These are phyloP conservation scores for Solanum clarkiae DNA, from an alignment of 257 asterid species.

Conservation along the genomic window DNA sequence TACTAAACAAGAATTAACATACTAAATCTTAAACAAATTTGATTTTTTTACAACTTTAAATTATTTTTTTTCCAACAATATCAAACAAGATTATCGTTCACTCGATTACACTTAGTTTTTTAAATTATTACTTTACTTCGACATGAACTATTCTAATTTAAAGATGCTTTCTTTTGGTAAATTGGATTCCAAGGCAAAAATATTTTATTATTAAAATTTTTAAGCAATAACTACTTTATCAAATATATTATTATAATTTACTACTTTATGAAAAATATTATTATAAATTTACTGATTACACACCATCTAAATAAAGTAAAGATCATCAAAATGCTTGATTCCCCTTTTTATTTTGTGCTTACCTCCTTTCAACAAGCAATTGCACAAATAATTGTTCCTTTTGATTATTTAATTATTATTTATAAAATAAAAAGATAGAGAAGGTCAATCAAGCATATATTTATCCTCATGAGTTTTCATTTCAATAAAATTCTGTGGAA, in stretches of 20 bases:
- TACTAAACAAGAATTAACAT: neutral
- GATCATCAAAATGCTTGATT: slow-evolving; percentile 16
- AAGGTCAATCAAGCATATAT: neutral
- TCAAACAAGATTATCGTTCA: neutral
- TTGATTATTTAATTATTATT: neutral
- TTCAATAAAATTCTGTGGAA: neutral
- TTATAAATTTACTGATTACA: neutral
- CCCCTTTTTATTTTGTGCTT: slow-evolving; percentile 17
- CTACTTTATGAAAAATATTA: slow-evolving; percentile 9
- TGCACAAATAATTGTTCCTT: slow-evolving; percentile 2
- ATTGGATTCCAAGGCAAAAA: slow-evolving; percentile 27
- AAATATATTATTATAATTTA: neutral
- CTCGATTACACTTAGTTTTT: neutral
- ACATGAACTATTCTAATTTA: neutral
- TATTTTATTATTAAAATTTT: neutral
- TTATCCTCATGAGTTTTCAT: neutral
- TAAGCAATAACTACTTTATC: slow-evolving; percentile 2
- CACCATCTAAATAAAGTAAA: slow-evolving; percentile 9
- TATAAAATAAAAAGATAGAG: neutral
- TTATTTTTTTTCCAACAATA: neutral
- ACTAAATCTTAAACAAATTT: neutral
- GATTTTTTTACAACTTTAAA: neutral
- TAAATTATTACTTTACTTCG: neutral
- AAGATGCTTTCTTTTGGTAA: slow-evolving; percentile 1
- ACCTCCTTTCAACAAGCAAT: neutral